Conservation (phyloP, 345 rosid genomes). For the Camelina hispida region DNA sequence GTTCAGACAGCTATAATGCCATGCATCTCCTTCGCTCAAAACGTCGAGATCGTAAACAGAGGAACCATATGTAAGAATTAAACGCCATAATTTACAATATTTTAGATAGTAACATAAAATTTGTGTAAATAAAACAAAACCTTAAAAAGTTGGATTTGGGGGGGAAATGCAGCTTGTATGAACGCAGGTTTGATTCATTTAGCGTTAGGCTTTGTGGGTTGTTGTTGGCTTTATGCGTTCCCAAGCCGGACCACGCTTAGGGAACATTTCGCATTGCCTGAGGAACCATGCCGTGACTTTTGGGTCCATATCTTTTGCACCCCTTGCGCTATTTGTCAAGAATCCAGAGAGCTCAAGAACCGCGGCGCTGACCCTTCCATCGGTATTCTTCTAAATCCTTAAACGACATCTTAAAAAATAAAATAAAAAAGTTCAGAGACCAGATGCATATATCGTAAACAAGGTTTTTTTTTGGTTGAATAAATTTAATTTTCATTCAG, state of each 20-base stretch:
- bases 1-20: constrained; percentile 56
- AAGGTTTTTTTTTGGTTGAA: too few species aligned
- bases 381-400: constrained; percentile 40
- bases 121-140: background rate
- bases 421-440: too few species aligned
- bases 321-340: constrained; percentile 60
- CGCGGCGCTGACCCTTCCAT: constrained; percentile 58
- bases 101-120: background rate
- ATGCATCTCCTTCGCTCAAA: constrained; percentile 57
- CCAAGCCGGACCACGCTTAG: constrained; percentile 51
- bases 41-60: constrained; percentile 56
- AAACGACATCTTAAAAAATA: too few species aligned
- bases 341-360: constrained; percentile 58
- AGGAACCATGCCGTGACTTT: constrained; percentile 57
- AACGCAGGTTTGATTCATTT: constrained; percentile 45
- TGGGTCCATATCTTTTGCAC: constrained; percentile 51
- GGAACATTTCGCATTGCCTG: constrained; percentile 52
- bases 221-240: constrained; percentile 52
- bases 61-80: constrained; percentile 59
- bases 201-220: constrained; percentile 45
- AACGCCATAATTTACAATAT: background rate
- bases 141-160: background rate
- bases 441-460: too few species aligned
- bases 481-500: too few species aligned
- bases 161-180: constrained; percentile 41